These are phyloP conservation scores for Gastrolobium villosum DNA, from an alignment of 306 rosid species.

Conservation along the genomic window DNA sequence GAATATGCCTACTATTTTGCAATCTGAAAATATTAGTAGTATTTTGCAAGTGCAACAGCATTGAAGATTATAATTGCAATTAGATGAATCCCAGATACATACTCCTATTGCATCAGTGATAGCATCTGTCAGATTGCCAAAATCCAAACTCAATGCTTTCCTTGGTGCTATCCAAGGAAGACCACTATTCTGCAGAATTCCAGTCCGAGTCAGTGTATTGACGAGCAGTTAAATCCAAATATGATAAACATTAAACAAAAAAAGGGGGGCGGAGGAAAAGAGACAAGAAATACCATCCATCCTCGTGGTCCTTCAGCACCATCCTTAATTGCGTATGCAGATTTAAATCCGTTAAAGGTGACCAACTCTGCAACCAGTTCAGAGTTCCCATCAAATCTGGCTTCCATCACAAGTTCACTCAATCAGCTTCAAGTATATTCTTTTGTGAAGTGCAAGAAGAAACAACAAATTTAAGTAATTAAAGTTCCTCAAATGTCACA, in stretches of 20 bases:
- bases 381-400: slow-evolving; percentile 97
- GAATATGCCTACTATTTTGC: slow-evolving; percentile 1
- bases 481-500: background rate
- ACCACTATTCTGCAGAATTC: slow-evolving; percentile 75
- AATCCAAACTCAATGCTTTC: slow-evolving; percentile 64
- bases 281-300: slow-evolving; percentile 76
- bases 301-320: slow-evolving; percentile 98
- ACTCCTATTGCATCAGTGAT: slow-evolving; percentile 73
- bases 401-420: slow-evolving; percentile 78
- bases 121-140: slow-evolving; percentile 73
- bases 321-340: slow-evolving; percentile 94
- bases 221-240: background rate
- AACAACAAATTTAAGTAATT: slow-evolving; percentile 18
- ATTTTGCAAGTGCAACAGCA: background rate
- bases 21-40: slow-evolving; percentile 30
- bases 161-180: slow-evolving; percentile 87
- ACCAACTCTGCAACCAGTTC: slow-evolving; percentile 97
- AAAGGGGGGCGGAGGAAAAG: background rate
- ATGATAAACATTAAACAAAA: slow-evolving; percentile 3
- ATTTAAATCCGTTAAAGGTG: slow-evolving; percentile 86
- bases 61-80: slow-evolving; percentile 39
- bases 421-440: slow-evolving; percentile 60
- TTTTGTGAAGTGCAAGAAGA: slow-evolving; percentile 41
- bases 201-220: slow-evolving; percentile 37
- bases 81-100: slow-evolving; percentile 58